Evolutionary conservation across 345 rosid species (phyloP).

Genomic region (Linum tenue): DNA sequence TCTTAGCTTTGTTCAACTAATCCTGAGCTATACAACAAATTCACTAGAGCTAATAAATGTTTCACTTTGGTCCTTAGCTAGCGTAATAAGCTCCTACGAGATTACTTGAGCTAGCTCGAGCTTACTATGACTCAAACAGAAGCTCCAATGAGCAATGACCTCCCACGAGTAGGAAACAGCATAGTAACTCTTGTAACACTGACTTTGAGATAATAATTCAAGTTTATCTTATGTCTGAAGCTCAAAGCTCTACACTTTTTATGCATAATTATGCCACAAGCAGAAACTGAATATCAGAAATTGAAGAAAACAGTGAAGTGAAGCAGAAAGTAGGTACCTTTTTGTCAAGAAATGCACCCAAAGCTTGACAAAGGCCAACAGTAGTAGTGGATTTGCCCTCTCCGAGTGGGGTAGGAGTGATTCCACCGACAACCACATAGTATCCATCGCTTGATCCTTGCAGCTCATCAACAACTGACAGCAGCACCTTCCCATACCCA

Average conservation of each 20-base stretch:
- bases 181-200: too few species aligned
- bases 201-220: too few species aligned
- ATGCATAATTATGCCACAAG: background rate
- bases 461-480: constrained; percentile 71
- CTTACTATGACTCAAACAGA: too few species aligned
- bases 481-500: constrained; percentile 42
- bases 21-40: background rate
- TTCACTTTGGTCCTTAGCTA: too few species aligned
- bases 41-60: background rate
- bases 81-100: too few species aligned
- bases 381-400: constrained; percentile 98
- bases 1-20: background rate
- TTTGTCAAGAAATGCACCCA: constrained; percentile 86
- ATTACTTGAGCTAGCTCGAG: too few species aligned
- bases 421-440: constrained; percentile 95
- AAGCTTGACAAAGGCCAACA: constrained; percentile 91
- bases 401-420: constrained; percentile 98
- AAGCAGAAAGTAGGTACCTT: constrained; percentile 38
- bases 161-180: too few species aligned
- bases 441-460: constrained; percentile 66
- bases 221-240: too few species aligned
- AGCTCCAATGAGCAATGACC: too few species aligned
- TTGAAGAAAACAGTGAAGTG: background rate
- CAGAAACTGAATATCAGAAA: background rate
- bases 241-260: too few species aligned